Evolutionary conservation across 2,329 filamentous ascomycete species (phyloP).

Genomic region (Talaromyces funiculosus): DNA sequence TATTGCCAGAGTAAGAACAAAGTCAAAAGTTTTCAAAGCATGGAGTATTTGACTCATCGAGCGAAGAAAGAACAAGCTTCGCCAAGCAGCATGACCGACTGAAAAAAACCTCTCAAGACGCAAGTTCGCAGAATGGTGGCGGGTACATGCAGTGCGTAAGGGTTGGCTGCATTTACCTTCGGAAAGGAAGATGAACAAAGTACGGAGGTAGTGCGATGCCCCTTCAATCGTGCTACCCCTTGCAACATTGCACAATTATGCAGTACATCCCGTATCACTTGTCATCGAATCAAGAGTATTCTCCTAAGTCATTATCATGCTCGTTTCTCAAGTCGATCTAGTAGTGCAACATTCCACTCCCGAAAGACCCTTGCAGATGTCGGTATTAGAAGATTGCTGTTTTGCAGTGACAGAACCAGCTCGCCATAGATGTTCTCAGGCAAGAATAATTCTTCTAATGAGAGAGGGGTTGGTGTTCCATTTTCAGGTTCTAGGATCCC

Average conservation of each 20-base stretch:
- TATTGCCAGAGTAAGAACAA: neutral
- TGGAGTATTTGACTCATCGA: neutral
- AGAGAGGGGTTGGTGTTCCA: constrained; percentile 35
- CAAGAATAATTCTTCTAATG: constrained; percentile 46
- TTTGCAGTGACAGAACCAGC: constrained; percentile 31
- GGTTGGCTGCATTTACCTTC: neutral
- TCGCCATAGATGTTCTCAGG: constrained; percentile 34
- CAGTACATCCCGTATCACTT: neutral
- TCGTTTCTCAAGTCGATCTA: constrained; percentile 40
- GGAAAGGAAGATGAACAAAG: neutral
- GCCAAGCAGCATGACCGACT: constrained; percentile 4
- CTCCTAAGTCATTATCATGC: neutral
- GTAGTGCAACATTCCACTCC: constrained; percentile 51
- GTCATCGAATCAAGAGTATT: neutral
- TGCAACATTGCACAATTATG: neutral
- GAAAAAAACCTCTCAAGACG: neutral
- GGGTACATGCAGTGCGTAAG: constrained; percentile 5
- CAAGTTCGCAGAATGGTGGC: constrained; percentile 6
- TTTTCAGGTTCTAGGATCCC: constrained; percentile 31
- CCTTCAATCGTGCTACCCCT: neutral
- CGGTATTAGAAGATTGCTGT: constrained; percentile 44
- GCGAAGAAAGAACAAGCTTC: constrained; percentile 8
- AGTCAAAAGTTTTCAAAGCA: neutral
- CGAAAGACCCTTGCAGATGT: constrained; percentile 46
- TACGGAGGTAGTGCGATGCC: neutral